Percentiles rank a stretch among this genome's conserved stretches.
Evolutionary conservation across 192 early-diverging fungal genomes (phyloP).

Genomic region (Cladochytrium replicatum): DNA sequence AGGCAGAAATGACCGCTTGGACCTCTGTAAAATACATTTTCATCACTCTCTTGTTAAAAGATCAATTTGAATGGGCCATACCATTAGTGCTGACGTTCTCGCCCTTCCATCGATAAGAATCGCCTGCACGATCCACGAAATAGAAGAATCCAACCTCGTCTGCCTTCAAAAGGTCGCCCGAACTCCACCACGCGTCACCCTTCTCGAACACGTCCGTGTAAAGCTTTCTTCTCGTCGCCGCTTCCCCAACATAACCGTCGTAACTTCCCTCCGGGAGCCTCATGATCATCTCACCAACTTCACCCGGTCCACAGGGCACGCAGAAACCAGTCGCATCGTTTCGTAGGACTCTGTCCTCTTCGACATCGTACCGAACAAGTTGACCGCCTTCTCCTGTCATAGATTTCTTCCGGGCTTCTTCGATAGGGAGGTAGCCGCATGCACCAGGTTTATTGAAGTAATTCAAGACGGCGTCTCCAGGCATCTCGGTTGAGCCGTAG

Average conservation of each 20-base stretch:
- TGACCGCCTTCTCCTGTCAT: slow-evolving; percentile 5
- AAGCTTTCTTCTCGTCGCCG: slow-evolving; percentile 1
- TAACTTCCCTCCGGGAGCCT: background rate
- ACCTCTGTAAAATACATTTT: too few relatives aligned
- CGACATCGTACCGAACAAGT: background rate
- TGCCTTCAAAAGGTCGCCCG: slow-evolving; percentile 1
- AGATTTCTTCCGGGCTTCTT: slow-evolving; percentile 1
- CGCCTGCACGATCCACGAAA: slow-evolving; percentile 53
- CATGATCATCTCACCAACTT: background rate
- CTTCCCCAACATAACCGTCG: slow-evolving; percentile 2
- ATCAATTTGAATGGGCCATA: background rate
- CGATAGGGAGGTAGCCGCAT: background rate
- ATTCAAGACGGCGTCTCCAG: background rate
- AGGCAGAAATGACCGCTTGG: background rate
- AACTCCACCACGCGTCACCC: slow-evolving; percentile 2
- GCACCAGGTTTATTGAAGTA: slow-evolving; percentile 2
- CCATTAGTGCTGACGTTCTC: slow-evolving; percentile 41
- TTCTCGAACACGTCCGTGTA: background rate
- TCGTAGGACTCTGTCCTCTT: background rate
- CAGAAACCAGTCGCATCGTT: background rate
- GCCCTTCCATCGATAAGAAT: slow-evolving; percentile 56
- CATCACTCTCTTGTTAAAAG: background rate
- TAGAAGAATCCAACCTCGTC: slow-evolving; percentile 38
- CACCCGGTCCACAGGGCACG: background rate
- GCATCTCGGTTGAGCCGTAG: background rate